phyloP scores from a whole-genome alignment of 352 stramenopile genomes.

The Pythium utonaiense region DNA sequence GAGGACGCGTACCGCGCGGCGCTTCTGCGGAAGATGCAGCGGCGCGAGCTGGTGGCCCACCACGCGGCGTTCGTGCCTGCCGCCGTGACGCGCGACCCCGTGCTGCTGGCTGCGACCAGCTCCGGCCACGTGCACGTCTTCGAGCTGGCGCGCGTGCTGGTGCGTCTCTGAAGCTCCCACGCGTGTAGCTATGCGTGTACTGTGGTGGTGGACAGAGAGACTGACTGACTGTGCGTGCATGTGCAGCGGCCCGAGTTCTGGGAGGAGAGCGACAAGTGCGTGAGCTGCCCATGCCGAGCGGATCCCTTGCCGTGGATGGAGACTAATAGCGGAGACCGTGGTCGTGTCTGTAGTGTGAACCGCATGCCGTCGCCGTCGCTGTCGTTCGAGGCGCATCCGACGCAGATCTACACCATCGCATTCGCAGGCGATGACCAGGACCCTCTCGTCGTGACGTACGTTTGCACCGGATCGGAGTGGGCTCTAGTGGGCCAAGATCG shows the following conservation, averaged over 20 bases:
- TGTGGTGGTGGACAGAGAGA: too few relatives aligned
- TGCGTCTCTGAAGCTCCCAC: too few relatives aligned
- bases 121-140: constrained; percentile 61
- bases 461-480: too few relatives aligned
- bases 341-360: constrained; percentile 27
- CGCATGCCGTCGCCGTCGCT: constrained; percentile 45
- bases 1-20: constrained; percentile 41
- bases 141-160: constrained; percentile 38
- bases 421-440: constrained; percentile 56
- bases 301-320: too few relatives aligned
- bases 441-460: constrained; percentile 60
- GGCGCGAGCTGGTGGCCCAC: constrained; percentile 51
- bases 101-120: constrained; percentile 68
- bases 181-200: too few relatives aligned
- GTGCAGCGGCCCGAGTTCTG: constrained; percentile 24
- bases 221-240: not conserved
- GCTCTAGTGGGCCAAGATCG: too few relatives aligned
- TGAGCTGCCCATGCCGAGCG: not conserved
- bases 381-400: constrained; percentile 63
- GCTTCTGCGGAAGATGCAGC: constrained; percentile 53
- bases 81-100: constrained; percentile 24
- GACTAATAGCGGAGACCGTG: too few relatives aligned
- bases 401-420: constrained; percentile 68
- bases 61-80: constrained; percentile 48
- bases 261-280: constrained; percentile 16